Conservation (phyloP, 2,329 filamentous ascomycete species). For the Colletotrichum falcatum region DNA sequence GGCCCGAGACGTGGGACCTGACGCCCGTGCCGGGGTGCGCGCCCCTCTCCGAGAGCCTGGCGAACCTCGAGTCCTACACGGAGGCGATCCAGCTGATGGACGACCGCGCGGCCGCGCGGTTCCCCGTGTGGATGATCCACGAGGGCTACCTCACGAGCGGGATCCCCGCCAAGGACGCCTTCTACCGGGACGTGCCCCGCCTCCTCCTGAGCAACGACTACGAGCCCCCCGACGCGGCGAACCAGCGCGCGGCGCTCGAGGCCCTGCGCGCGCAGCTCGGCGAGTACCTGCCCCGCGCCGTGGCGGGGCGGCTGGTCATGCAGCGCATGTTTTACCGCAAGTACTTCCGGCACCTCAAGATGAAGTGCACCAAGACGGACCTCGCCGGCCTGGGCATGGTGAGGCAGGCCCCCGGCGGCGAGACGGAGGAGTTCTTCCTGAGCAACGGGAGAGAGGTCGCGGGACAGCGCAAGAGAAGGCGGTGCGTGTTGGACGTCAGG, state of each 20-base stretch:
- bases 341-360: conserved; percentile 38
- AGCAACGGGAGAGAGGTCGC: conserved; percentile 37
- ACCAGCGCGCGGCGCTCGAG: conserved; percentile 34
- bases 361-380: conserved; percentile 41
- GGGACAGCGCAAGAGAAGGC: conserved; percentile 26
- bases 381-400: conserved; percentile 38
- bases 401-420: conserved; percentile 25
- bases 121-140: conserved; percentile 41
- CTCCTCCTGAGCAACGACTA: conserved; percentile 36
- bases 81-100: conserved; percentile 41
- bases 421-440: conserved; percentile 39
- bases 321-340: conserved; percentile 41
- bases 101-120: conserved; percentile 33
- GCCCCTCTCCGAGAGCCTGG: conserved; percentile 32
- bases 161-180: conserved; percentile 33
- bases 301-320: conserved; percentile 33
- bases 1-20: conserved; percentile 40
- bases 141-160: conserved; percentile 38
- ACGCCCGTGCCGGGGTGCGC: conserved; percentile 37
- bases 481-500: conserved; percentile 25
- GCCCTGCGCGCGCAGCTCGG: conserved; percentile 24
- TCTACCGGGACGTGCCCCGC: conserved; percentile 33
- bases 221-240: conserved; percentile 33
- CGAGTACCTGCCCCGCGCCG: conserved; percentile 25
- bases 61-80: conserved; percentile 37